Conservation (phyloP, 1,139 yeast species). For the Pichia sp. region DNA sequence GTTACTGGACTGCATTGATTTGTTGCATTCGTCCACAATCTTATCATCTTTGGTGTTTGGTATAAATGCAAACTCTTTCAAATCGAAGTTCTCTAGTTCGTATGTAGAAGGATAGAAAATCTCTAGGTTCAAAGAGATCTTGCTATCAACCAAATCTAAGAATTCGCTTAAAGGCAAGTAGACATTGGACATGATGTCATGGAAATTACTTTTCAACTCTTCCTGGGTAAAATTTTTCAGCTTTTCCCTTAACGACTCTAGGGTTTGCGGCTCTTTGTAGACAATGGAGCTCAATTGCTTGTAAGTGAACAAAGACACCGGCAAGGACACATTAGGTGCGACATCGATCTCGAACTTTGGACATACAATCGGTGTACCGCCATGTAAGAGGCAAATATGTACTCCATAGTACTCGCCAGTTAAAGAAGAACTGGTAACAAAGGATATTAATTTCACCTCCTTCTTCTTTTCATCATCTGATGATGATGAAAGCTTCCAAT, state of each 20-base stretch:
- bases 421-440: constrained; percentile 89
- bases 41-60: constrained; percentile 7
- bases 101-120: constrained; percentile 69
- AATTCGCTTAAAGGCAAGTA: constrained; percentile 63
- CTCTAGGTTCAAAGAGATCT: constrained; percentile 70
- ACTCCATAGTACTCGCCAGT: constrained; percentile 75
- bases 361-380: constrained; percentile 82
- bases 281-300: constrained; percentile 44
- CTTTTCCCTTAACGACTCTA: constrained; percentile 28
- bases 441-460: constrained; percentile 40
- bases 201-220: constrained; percentile 17
- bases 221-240: constrained; percentile 32
- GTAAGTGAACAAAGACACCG: constrained; percentile 41
- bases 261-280: constrained; percentile 37
- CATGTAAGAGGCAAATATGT: constrained; percentile 67
- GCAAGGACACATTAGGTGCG: constrained; percentile 43
- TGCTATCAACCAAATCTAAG: constrained; percentile 48
- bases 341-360: constrained; percentile 64
- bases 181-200: constrained; percentile 32
- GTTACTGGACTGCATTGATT: constrained; percentile 17
- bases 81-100: constrained; percentile 29
- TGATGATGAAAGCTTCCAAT: constrained; percentile 73
- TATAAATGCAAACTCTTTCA: constrained; percentile 23
- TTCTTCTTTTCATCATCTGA: constrained; percentile 19
- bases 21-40: not conserved